Base-by-base conservation (phyloP, 306 rosid species). In the Prinsepia uniflora region DNA sequence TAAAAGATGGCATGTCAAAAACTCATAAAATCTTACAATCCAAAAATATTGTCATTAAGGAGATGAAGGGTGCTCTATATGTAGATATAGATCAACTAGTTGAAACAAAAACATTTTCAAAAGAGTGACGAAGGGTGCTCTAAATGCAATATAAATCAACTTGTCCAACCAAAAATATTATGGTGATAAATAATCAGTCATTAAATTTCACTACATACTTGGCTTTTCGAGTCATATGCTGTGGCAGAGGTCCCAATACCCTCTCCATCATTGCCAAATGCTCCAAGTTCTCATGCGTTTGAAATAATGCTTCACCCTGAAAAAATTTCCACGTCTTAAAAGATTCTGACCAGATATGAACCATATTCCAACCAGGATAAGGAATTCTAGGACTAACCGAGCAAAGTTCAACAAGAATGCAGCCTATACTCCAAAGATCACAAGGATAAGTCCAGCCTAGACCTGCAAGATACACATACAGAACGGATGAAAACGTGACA, bases 211-310 rank as follows among this genome's bases (percentile, higher is more conserved):
- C 46, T 58, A 80, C 86, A 66, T 84, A 90, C 97, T 76, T 82
- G 7, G 96, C 83, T 72, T 79, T 80, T 70, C 46, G 82, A 77
- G 79, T 71, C 89, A 91, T 81, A 75, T 83, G 96, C 78, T 79
- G 89, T 2, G 97, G 97, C 58, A 91, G 75, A 71, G 90, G 92
- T 71, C 97, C 97, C 82, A 91, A 79, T 72, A 85, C 90, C 82
- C 90, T 86, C 78, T 89, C 92, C 90, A 87, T 87, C 98, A 92
- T 92, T 78, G 98, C 98, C 84, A 92, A 75, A 81, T 92, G 96
- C 89, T 92, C 98, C 82, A 92, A 81, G 77, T 92, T 92, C 84
- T 92, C 98, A 10, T 89, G 98, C 4, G 96, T 92, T 86, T 92
- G 96, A 82, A 89, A 92, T 73, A 92, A 77, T 43, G 98, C 95